A percentile compares a stretch with the other conserved stretches of the same genome.
phyloP scores from a whole-genome alignment of 306 rosid genomes.

The Oemleria cerasiformis region DNA sequence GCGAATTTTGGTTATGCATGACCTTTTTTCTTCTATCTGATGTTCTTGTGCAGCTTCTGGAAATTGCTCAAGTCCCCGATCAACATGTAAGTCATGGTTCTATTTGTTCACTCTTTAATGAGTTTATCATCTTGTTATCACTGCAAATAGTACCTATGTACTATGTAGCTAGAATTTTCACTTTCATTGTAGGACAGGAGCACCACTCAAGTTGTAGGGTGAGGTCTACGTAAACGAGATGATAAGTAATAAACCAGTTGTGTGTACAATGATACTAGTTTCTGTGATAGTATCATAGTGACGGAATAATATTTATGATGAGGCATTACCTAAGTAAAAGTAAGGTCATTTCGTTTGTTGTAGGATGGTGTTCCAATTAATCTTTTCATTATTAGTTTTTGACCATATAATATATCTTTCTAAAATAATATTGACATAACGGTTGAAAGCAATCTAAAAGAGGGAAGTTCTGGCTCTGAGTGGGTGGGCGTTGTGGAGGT shows the following conservation, averaged over 20 bases:
- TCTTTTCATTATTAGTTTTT: too few species aligned
- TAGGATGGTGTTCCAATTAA: not conserved
- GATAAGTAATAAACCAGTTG: not conserved
- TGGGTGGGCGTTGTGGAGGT: not conserved
- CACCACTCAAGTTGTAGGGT: not conserved
- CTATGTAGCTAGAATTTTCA: not conserved
- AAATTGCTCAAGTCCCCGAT: conserved; percentile 97
- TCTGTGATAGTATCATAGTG: too few species aligned
- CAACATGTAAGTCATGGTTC: conserved; percentile 66
- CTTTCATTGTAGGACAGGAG: not conserved
- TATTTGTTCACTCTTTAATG: conserved; percentile 14
- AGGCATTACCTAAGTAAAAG: not conserved
- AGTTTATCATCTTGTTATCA: not conserved
- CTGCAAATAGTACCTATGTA: not conserved
- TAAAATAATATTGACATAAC: not conserved
- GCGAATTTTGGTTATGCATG: not conserved
- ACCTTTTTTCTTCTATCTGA: conserved; percentile 12
- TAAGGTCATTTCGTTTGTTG: not conserved
- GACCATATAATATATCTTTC: not conserved
- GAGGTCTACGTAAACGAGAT: not conserved
- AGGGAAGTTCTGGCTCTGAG: not conserved
- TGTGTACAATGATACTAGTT: not conserved
- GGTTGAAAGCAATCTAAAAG: not conserved
- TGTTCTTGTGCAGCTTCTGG: conserved; percentile 76
- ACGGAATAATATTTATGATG: not conserved